These are phyloP conservation scores for Phlegmacium glaucopus DNA, from an alignment of 768 basidiomycete species.

Conservation along the genomic window DNA sequence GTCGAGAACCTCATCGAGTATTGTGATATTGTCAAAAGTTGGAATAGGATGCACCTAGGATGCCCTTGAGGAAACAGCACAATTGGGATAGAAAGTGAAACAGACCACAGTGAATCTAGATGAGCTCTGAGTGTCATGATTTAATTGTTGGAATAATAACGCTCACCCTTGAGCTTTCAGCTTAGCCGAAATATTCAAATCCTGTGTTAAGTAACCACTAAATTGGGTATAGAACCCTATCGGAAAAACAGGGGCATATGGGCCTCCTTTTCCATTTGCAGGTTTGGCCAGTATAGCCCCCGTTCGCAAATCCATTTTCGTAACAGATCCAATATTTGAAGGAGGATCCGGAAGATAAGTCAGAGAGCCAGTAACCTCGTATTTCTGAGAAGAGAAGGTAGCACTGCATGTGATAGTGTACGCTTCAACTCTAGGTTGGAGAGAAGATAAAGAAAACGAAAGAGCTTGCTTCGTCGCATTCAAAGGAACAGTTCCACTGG, in stretches of 20 bases:
- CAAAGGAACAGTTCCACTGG: conserved; percentile 43
- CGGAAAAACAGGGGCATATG: conserved; percentile 59
- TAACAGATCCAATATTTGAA: conserved; percentile 48
- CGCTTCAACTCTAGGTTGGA: conserved; percentile 39
- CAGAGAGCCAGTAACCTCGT: conserved; percentile 40
- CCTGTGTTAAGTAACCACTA: conserved; percentile 46
- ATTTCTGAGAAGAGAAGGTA: conserved; percentile 37
- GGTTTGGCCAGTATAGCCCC: conserved; percentile 53
- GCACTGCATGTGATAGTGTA: conserved; percentile 38
- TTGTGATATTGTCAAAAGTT: conserved; percentile 55
- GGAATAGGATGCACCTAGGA: conserved; percentile 71
- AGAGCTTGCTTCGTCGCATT: conserved; percentile 50
- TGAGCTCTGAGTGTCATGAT: neutral
- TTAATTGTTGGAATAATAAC: neutral
- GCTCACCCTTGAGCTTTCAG: conserved; percentile 56
- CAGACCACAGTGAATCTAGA: conserved; percentile 39
- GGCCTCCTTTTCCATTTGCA: conserved; percentile 44
- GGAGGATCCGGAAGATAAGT: conserved; percentile 49
- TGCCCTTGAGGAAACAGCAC: neutral
- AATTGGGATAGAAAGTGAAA: conserved; percentile 12
- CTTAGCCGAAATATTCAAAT: conserved; percentile 51
- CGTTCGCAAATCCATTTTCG: conserved; percentile 60
- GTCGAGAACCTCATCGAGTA: conserved; percentile 56
- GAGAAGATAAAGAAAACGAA: conserved; percentile 43
- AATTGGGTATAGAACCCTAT: conserved; percentile 74